A percentile compares a stretch with the other conserved stretches of the same genome.
phyloP scores from a whole-genome alignment of 1,284 basidiomycete species.

The Moesziomyces aphidis region DNA sequence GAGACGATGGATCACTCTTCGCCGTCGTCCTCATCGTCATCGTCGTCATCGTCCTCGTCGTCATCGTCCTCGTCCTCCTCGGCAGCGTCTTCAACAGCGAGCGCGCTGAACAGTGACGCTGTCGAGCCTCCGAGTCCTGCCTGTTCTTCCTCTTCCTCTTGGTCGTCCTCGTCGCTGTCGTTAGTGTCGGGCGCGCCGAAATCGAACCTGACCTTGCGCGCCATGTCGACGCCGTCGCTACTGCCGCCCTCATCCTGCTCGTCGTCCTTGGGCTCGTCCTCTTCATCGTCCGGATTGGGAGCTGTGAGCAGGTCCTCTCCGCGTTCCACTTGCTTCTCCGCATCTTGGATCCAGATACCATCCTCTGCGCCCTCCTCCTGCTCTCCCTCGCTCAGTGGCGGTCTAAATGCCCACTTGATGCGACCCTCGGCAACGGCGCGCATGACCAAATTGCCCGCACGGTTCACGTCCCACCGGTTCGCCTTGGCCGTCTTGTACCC shows the following conservation, averaged over 20 bases:
- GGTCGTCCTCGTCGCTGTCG: slow-evolving; percentile 15
- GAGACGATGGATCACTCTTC: neutral
- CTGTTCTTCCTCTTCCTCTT: slow-evolving; percentile 5
- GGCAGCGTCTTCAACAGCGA: slow-evolving; percentile 40
- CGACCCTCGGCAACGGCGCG: slow-evolving; percentile 78
- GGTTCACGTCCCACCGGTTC: slow-evolving; percentile 84
- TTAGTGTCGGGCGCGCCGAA: slow-evolving; percentile 23
- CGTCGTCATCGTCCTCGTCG: slow-evolving; percentile 9
- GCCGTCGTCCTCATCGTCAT: slow-evolving; percentile 2
- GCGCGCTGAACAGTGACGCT: slow-evolving; percentile 32
- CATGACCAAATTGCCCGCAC: slow-evolving; percentile 82
- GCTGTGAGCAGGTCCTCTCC: slow-evolving; percentile 28
- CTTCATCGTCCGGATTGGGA: slow-evolving; percentile 33
- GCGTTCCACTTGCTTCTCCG: neutral
- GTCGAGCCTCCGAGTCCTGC: slow-evolving; percentile 10
- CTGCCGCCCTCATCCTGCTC: slow-evolving; percentile 4
- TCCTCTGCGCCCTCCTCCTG: slow-evolving; percentile 6
- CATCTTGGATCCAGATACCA: slow-evolving; percentile 38
- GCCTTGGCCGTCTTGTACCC: slow-evolving; percentile 84
- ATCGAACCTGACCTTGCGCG: slow-evolving; percentile 31
- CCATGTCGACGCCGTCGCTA: slow-evolving; percentile 20
- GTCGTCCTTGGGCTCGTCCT: slow-evolving; percentile 25
- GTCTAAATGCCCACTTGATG: slow-evolving; percentile 80
- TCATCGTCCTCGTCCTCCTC: slow-evolving; percentile 32
- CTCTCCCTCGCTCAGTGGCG: slow-evolving; percentile 11